Evolutionary conservation across 163 green algal species (phyloP), one percentile per base, ranked within the genome.

Genomic region (Prototheca stagnorum): DNA sequence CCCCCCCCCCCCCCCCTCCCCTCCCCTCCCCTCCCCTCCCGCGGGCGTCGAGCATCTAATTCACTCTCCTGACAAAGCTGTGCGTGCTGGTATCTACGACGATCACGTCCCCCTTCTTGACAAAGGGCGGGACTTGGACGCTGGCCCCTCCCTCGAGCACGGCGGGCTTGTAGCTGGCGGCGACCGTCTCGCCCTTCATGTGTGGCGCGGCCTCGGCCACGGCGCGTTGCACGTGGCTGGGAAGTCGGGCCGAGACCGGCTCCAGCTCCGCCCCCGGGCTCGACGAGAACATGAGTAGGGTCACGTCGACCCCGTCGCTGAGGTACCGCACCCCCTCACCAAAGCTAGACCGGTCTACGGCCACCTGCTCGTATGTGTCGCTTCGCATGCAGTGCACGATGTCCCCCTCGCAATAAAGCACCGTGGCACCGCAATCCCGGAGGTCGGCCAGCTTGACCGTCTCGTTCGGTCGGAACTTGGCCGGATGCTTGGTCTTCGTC

Each of bases 291-390:
- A 57, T 52, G 26, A 40, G 55, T 17, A 71, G 43, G 5, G 26
- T 55, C 5, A 65, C 35, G 29, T 56, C 47, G 41, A 63, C 17
- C 19, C 55, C 59, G 23, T 73, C 64, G 11, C 25, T 25, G 35
- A 73, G 44, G 20, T 56, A 73, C 3, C 35, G 26, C 0, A 35
- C 31, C 4, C 25, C 40, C 20, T 50, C 49, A 20, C 54, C 64
- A 55, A 73, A 65, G 16, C 63, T 3, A 19, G 49, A 31, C 2
- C 15, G 28, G 15, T 73, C 49, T n/a, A 76, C 40, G 21, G 42
- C 11, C 41, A 77, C 37, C 56, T 77, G 68, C 54, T 77, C 66
- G 31, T 51, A 77, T 19, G 44, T 64, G 2, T 67, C 48, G 15
- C 52, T 34, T 29, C 77, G 47, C 68, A 77, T 76, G 34, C 54